phyloP scores from a whole-genome alignment of 495 filamentous ascomycete genomes.

The Penicillium nucicola region DNA sequence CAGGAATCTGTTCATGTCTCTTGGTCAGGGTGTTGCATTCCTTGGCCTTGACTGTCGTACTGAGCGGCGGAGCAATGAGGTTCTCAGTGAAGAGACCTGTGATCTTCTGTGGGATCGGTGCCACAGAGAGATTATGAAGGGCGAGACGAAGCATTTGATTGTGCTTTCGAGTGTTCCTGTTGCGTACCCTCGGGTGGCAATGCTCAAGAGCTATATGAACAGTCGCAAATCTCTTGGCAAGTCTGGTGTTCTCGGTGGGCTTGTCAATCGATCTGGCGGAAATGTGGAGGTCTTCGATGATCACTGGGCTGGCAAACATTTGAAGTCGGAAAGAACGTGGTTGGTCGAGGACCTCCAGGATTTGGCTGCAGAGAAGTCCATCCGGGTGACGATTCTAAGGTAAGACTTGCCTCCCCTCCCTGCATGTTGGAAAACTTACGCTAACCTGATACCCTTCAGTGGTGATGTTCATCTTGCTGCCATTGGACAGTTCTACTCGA shows the following conservation, averaged over 20 bases:
- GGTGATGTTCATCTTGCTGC: constrained; percentile 94
- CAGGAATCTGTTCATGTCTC: constrained; percentile 78
- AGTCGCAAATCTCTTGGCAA: constrained; percentile 86
- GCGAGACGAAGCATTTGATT: constrained; percentile 83
- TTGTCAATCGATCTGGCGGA: constrained; percentile 87
- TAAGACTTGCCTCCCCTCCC: constrained; percentile 25
- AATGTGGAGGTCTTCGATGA: constrained; percentile 94
- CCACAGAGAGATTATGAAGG: constrained; percentile 73
- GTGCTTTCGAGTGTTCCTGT: constrained; percentile 84
- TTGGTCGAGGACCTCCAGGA: constrained; percentile 88
- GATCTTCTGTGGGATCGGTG: constrained; percentile 81
- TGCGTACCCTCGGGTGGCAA: constrained; percentile 81
- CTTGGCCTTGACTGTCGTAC: constrained; percentile 89
- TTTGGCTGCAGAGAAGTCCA: constrained; percentile 82
- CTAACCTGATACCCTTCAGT: constrained; percentile 34
- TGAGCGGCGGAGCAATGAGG: constrained; percentile 76
- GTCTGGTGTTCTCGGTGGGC: constrained; percentile 71
- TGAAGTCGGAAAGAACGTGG: constrained; percentile 83
- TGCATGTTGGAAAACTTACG: background rate
- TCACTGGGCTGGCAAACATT: constrained; percentile 94
- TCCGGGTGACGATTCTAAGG: constrained; percentile 87
- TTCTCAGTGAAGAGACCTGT: constrained; percentile 79
- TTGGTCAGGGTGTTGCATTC: constrained; percentile 76
- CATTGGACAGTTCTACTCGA: constrained; percentile 91
- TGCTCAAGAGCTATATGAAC: constrained; percentile 70